These are phyloP conservation scores for Aspergillus candidus DNA, from an alignment of 2,329 filamentous ascomycete genomes.

Conservation along the genomic window DNA sequence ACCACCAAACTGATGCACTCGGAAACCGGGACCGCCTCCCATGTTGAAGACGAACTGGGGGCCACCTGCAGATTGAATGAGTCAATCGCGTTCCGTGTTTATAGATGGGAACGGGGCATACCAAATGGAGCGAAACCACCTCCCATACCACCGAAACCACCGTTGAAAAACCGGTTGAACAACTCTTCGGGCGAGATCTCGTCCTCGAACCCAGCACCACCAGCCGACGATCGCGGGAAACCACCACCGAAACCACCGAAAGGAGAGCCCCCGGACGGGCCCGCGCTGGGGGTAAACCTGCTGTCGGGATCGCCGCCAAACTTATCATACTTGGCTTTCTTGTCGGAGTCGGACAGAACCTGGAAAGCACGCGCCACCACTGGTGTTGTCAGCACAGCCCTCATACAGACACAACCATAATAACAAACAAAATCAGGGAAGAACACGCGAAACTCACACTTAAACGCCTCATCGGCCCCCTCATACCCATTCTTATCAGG, in stretches of 20 bases:
- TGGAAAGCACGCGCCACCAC: conserved; percentile 92
- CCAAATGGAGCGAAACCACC: conserved; percentile 63
- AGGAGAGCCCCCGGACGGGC: conserved; percentile 36
- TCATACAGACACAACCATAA: neutral
- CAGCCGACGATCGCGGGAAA: conserved; percentile 41
- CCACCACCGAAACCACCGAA: conserved; percentile 44
- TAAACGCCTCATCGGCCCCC: conserved; percentile 95
- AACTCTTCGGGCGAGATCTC: conserved; percentile 95
- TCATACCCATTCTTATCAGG: conserved; percentile 98
- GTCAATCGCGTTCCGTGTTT: no score
- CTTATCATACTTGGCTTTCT: conserved; percentile 79
- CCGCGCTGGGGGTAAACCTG: conserved; percentile 59
- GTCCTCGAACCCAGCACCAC: conserved; percentile 67
- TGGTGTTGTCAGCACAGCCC: conserved; percentile 18
- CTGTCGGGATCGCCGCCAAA: conserved; percentile 90
- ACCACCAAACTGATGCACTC: conserved; percentile 94
- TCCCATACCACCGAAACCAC: conserved; percentile 48
- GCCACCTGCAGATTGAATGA: conserved; percentile 44
- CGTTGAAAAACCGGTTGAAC: conserved; percentile 94
- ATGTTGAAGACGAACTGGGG: conserved; percentile 94
- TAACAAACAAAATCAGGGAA: neutral
- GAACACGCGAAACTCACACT: conserved; percentile 51
- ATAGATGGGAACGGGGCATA: conserved; percentile 29
- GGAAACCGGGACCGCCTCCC: conserved; percentile 81
- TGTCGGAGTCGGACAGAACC: conserved; percentile 86